Conservation (phyloP, 805 yeast species). For the Metschnikowia picachoensis region DNA sequence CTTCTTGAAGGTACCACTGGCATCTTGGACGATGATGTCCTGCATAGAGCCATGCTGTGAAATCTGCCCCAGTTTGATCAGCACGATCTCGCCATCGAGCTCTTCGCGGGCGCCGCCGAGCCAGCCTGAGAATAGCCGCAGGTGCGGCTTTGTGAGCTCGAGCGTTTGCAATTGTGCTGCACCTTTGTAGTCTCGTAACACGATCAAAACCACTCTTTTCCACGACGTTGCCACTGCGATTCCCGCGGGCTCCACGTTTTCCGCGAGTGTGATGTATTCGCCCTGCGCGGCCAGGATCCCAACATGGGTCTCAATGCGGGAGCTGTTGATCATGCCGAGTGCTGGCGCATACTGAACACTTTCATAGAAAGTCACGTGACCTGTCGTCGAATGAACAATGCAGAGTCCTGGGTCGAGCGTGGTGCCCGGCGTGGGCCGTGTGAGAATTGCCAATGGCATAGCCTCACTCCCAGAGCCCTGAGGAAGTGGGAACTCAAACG, state of each 20-base stretch:
- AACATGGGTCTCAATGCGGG: constrained; percentile 39
- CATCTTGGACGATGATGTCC: constrained; percentile 42
- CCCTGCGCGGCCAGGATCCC: constrained; percentile 30
- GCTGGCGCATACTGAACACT: constrained; percentile 70
- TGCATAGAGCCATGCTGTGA: constrained; percentile 46
- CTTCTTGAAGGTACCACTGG: constrained; percentile 38
- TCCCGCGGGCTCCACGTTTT: constrained; percentile 72
- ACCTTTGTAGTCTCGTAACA: constrained; percentile 66
- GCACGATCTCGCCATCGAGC: constrained; percentile 47
- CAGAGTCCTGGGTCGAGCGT: constrained; percentile 64
- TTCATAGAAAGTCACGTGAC: constrained; percentile 66
- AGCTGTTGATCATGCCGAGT: constrained; percentile 49
- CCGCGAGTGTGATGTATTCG: constrained; percentile 58
- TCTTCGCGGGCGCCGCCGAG: constrained; percentile 14
- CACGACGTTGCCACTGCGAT: constrained; percentile 64
- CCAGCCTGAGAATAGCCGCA: constrained; percentile 13
- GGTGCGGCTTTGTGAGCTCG: constrained; percentile 22
- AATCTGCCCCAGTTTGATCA: constrained; percentile 53
- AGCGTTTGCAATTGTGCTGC: constrained; percentile 44
- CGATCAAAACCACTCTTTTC: constrained; percentile 60
- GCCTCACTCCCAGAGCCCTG: constrained; percentile 2
- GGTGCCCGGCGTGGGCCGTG: constrained; percentile 52
- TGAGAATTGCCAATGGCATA: constrained; percentile 53
- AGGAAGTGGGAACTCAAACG: constrained; percentile 49
- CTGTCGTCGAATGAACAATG: constrained; percentile 55